Percentiles rank a stretch among this genome's conserved stretches.
Conservation (phyloP, 1,284 basidiomycete species). For the Boletus subluridellus region DNA sequence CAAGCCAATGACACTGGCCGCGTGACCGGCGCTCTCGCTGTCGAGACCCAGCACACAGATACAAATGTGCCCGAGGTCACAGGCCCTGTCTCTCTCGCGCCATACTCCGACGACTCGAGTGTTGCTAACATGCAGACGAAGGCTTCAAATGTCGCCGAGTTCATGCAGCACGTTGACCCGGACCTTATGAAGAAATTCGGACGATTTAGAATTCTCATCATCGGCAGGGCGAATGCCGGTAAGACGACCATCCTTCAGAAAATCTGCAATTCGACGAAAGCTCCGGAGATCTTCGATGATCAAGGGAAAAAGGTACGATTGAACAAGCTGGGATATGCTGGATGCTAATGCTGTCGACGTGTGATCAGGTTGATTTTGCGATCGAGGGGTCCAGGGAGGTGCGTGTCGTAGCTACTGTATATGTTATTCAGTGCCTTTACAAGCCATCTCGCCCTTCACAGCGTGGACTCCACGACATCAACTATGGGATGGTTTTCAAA, state of each 20-base stretch:
- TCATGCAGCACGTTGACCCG: no score
- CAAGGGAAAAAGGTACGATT: neutral
- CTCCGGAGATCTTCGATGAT: no score
- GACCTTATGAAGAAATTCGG: no score
- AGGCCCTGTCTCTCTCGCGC: neutral
- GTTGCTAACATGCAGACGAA: no score
- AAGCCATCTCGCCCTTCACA: neutral
- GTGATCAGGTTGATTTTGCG: neutral
- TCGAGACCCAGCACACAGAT: neutral
- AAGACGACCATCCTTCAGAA: neutral
- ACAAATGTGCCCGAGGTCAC: no score
- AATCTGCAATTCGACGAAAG: neutral
- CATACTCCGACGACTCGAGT: neutral
- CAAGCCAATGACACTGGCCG: neutral
- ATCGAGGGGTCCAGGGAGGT: neutral
- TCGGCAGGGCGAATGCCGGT: neutral
- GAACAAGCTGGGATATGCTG: neutral
- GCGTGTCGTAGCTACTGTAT: neutral
- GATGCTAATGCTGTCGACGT: neutral
- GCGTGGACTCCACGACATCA: neutral
- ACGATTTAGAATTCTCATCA: no score
- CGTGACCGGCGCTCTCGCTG: neutral
- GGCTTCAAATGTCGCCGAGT: no score
- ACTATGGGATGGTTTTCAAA: neutral
- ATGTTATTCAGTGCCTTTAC: no score